Evolutionary conservation across 495 filamentous ascomycete genomes (phyloP).

Genomic region (Hypomontagnella monticulosa): DNA sequence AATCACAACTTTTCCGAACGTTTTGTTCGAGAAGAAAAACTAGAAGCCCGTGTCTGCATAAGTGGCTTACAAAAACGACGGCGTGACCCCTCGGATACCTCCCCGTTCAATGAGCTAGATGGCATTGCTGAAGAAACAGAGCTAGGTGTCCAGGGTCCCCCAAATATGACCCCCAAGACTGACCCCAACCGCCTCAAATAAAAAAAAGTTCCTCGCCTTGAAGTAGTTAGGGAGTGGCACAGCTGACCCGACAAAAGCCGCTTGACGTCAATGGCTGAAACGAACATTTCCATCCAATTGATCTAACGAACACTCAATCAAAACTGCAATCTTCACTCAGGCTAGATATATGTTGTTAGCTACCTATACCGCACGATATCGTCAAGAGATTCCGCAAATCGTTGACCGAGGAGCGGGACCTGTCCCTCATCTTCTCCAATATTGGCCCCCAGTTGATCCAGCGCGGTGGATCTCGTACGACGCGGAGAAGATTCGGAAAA

Average conservation of each 20-base stretch:
- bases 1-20: conserved; percentile 7
- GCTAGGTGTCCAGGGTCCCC: conserved; percentile 10
- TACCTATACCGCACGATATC: too few relatives aligned
- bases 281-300: too few relatives aligned
- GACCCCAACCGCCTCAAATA: background rate
- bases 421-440: conserved; percentile 24
- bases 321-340: background rate
- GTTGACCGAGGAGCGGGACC: conserved; percentile 22
- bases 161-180: conserved; percentile 17
- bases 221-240: background rate
- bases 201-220: background rate
- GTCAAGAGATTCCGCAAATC: conserved; percentile 13
- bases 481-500: conserved; percentile 27
- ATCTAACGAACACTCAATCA: too few relatives aligned
- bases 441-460: conserved; percentile 10
- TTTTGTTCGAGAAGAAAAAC: conserved; percentile 5
- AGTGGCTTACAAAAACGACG: background rate
- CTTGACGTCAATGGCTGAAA: background rate
- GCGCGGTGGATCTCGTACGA: conserved; percentile 9
- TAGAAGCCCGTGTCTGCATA: conserved; percentile 16
- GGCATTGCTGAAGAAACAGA: background rate
- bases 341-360: background rate
- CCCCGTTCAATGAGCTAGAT: background rate
- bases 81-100: background rate
- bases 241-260: background rate